phyloP scores from a whole-genome alignment of 2,329 filamentous ascomycete species.

The Colletotrichum orchidophilum region DNA sequence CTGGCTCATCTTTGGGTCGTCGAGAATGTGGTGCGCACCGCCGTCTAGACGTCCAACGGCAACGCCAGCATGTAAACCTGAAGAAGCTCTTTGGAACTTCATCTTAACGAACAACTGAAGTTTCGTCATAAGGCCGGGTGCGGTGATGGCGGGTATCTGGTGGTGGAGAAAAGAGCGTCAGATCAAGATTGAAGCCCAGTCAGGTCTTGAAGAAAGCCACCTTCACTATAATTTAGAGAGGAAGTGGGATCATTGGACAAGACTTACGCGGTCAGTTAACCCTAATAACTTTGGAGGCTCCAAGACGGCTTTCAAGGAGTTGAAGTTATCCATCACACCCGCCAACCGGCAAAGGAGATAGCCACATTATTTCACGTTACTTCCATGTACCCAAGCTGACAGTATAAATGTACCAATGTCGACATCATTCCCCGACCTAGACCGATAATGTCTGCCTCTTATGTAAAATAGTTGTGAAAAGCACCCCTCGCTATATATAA shows the following conservation, averaged over 20 bases:
- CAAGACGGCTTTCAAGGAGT: background rate
- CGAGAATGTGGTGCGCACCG: background rate
- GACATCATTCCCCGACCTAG: conserved; percentile 8
- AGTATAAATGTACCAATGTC: background rate
- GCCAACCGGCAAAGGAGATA: background rate
- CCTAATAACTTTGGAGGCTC: too few species aligned
- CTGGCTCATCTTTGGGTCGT: background rate
- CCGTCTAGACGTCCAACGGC: background rate
- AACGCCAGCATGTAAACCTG: background rate
- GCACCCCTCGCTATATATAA: conserved; percentile 17
- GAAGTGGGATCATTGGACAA: too few species aligned
- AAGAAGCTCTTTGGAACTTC: background rate
- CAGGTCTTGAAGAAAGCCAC: background rate
- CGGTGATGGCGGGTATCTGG: background rate
- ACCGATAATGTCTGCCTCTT: conserved; percentile 15
- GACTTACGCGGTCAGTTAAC: too few species aligned
- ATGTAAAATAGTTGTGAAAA: conserved; percentile 3
- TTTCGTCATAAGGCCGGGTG: background rate
- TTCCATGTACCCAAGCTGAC: background rate
- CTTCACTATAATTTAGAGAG: background rate
- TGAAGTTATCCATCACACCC: background rate
- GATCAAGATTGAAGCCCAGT: background rate
- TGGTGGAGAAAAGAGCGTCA: background rate
- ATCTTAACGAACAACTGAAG: background rate
- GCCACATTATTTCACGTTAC: background rate